A percentile compares a stretch with the other conserved stretches of the same genome.
Conservation (phyloP, 805 yeast species). For the Wickerhamomyces subpelliculosus region DNA sequence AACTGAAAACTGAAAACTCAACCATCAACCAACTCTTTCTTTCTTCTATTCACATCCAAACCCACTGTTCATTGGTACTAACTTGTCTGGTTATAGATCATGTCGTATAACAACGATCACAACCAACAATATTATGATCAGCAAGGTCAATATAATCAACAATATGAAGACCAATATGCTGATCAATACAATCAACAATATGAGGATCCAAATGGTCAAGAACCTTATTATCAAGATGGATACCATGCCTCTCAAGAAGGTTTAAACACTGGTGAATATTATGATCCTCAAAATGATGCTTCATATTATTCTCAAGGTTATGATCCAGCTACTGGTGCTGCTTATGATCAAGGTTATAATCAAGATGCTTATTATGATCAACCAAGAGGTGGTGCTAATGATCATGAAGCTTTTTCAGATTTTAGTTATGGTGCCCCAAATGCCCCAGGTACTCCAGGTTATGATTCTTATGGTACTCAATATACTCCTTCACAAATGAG, state of each 20-base stretch:
- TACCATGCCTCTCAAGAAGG: constrained; percentile 26
- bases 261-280: constrained; percentile 21
- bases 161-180: constrained; percentile 23
- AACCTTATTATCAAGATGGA: constrained; percentile 33
- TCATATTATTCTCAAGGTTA: constrained; percentile 43
- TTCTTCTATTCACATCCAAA: too few relatives aligned
- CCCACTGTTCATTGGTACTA: too few relatives aligned
- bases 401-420: constrained; percentile 61
- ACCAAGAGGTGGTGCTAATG: constrained; percentile 38
- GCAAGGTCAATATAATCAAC: constrained; percentile 23
- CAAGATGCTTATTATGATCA: constrained; percentile 50
- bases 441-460: constrained; percentile 60
- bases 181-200: constrained; percentile 34
- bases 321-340: constrained; percentile 29
- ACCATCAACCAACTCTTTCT: too few relatives aligned
- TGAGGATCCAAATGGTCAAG: constrained; percentile 34
- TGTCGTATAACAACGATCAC: constrained; percentile 1
- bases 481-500: constrained; percentile 84
- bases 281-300: constrained; percentile 24
- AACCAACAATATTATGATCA: constrained; percentile 23
- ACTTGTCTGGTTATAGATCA: neutral
- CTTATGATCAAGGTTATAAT: constrained; percentile 16
- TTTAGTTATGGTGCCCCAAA: constrained; percentile 51
- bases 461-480: constrained; percentile 58
- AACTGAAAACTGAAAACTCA: too few relatives aligned